phyloP scores from a whole-genome alignment of 306 rosid species.

The Boehmeria nivea region DNA sequence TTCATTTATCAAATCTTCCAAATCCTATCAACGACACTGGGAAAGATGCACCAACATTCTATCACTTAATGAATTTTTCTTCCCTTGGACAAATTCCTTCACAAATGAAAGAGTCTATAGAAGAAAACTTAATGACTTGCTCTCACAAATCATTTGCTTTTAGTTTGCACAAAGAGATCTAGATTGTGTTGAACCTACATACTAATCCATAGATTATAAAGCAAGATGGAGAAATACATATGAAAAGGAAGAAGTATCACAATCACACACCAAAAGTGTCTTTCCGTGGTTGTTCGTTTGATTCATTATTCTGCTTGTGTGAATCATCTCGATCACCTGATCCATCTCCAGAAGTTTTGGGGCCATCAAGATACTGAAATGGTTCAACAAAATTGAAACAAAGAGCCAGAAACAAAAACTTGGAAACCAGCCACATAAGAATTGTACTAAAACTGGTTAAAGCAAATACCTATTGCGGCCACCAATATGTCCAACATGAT shows the following conservation, averaged over 20 bases:
- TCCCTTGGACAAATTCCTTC: too few relatives aligned
- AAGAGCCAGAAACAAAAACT: conserved; percentile 25
- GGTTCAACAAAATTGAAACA: conserved; percentile 23
- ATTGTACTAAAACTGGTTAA: conserved; percentile 21
- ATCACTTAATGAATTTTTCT: too few relatives aligned
- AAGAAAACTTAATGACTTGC: too few relatives aligned
- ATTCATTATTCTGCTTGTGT: conserved; percentile 37
- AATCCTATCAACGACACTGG: too few relatives aligned
- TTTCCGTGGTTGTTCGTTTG: conserved; percentile 40
- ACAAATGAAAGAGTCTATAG: too few relatives aligned
- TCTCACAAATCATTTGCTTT: too few relatives aligned
- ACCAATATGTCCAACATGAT: conserved; percentile 95
- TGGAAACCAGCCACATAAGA: conserved; percentile 8
- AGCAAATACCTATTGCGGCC: conserved; percentile 72
- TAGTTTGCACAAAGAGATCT: too few relatives aligned
- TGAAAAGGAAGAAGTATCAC: neutral
- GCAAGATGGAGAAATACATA: neutral
- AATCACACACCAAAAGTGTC: conserved; percentile 79
- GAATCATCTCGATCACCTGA: conserved; percentile 80
- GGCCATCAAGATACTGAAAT: conserved; percentile 72
- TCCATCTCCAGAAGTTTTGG: conserved; percentile 94
- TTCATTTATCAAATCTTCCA: too few relatives aligned
- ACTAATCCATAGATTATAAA: neutral
- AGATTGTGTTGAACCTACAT: too few relatives aligned
- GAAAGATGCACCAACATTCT: too few relatives aligned